Evolutionary conservation across 768 basidiomycete genomes (phyloP).

Genomic region (Serpula lacrymans): DNA sequence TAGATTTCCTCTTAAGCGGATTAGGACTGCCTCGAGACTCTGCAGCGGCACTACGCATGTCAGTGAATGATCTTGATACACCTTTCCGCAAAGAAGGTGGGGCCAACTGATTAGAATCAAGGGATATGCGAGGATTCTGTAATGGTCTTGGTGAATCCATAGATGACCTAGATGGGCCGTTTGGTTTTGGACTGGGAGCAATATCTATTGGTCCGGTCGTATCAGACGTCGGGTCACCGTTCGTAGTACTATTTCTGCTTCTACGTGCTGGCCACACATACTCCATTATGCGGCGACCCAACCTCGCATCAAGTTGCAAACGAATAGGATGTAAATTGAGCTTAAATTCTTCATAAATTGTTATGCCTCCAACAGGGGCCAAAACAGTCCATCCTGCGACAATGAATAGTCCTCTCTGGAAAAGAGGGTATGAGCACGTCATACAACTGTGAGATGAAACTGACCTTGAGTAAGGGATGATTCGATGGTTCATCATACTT

Average conservation of each 20-base stretch:
- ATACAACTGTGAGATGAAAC: constrained; percentile 10
- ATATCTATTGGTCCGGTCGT: too few species aligned
- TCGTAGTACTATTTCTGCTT: constrained; percentile 18
- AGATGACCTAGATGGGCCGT: constrained; percentile 41
- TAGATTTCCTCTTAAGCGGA: constrained; percentile 8
- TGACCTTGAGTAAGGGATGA: constrained; percentile 71
- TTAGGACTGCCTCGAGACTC: constrained; percentile 24
- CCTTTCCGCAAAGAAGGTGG: constrained; percentile 51
- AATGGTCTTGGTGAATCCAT: constrained; percentile 47
- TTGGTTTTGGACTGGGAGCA: too few species aligned
- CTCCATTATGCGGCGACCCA: constrained; percentile 80
- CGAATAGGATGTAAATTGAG: constrained; percentile 82
- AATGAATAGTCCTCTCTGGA: constrained; percentile 68
- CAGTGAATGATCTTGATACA: constrained; percentile 67
- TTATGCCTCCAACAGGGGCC: constrained; percentile 92
- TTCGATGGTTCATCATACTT: constrained; percentile 69
- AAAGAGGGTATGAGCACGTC: constrained; percentile 7
- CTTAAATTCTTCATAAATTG: constrained; percentile 81
- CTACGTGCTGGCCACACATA: constrained; percentile 80
- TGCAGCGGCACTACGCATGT: constrained; percentile 49
- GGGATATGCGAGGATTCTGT: constrained; percentile 26
- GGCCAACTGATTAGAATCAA: constrained; percentile 30
- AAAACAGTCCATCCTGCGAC: constrained; percentile 77
- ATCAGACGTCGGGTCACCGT: constrained; percentile 12
- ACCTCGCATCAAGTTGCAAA: constrained; percentile 79